phyloP scores from a whole-genome alignment of 2,329 filamentous ascomycete genomes.

The Aciculosporium take region DNA sequence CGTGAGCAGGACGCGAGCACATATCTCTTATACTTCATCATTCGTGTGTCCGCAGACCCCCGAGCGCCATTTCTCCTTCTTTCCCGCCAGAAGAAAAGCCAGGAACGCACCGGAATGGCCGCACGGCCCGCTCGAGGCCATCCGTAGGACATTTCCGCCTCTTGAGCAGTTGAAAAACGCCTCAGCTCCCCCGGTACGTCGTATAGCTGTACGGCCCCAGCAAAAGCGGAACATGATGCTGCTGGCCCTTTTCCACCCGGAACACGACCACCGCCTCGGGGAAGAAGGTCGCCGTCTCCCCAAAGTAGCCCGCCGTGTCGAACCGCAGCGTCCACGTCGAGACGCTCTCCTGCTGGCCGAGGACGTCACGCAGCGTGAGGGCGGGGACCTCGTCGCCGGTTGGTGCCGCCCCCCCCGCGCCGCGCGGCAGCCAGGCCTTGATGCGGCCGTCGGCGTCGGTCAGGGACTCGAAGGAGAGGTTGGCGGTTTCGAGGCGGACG shows the following conservation, averaged over 20 bases:
- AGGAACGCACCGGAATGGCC: no score
- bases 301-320: constrained; percentile 59
- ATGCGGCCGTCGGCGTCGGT: constrained; percentile 70
- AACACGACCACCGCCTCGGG: constrained; percentile 44
- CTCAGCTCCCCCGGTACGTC: constrained; percentile 63
- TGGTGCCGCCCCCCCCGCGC: constrained; percentile 31
- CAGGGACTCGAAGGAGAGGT: constrained; percentile 41
- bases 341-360: constrained; percentile 27
- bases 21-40: no score
- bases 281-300: constrained; percentile 45
- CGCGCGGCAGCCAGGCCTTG: constrained; percentile 50
- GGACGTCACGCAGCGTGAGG: constrained; percentile 43
- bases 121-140: no score
- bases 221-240: constrained; percentile 68
- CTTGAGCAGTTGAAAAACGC: background rate
- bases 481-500: constrained; percentile 43
- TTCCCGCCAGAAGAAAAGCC: no score
- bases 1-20: no score
- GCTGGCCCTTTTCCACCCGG: constrained; percentile 41
- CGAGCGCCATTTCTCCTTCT: no score
- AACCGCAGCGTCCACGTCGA: constrained; percentile 58
- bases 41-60: no score
- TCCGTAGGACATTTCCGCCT: no score
- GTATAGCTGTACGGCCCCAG: constrained; percentile 69
- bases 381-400: constrained; percentile 43